Conservation (phyloP, 352 stramenopile species). For the Elongisporangium senticosum region DNA sequence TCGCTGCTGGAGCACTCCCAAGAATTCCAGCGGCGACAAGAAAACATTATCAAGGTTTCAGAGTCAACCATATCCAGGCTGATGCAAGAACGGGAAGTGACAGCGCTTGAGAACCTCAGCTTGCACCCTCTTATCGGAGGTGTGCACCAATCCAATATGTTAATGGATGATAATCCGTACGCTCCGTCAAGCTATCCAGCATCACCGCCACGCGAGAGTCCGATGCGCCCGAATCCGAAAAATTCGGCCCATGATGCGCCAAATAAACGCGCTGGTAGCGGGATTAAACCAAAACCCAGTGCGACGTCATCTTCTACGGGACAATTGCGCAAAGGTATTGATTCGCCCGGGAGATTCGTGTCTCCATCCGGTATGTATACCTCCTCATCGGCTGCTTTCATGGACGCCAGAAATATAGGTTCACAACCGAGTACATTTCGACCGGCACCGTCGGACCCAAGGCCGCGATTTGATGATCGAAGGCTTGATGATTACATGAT, state of each 20-base stretch:
- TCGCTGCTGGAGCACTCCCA: slow-evolving; percentile 45
- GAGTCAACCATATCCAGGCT: slow-evolving; percentile 58
- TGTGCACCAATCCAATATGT: not conserved
- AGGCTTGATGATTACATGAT: not conserved
- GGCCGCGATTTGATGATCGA: not conserved
- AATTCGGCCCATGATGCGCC: not conserved
- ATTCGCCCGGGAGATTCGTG: not conserved
- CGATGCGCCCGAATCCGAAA: not conserved
- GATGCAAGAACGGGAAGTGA: slow-evolving; percentile 48
- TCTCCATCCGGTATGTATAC: not conserved
- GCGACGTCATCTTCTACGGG: not conserved
- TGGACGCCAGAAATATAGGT: not conserved
- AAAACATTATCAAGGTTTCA: slow-evolving; percentile 56
- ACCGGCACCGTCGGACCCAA: not conserved
- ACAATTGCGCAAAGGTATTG: not conserved
- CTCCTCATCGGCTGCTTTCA: not conserved
- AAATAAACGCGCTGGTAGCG: not conserved
- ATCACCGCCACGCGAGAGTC: not conserved
- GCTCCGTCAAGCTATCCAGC: not conserved
- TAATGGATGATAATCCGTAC: not conserved
- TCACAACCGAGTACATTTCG: not conserved
- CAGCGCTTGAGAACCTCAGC: slow-evolving; percentile 37
- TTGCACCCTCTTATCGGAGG: slow-evolving; percentile 11
- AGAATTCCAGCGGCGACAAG: slow-evolving; percentile 53
- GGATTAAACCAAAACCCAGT: not conserved